Base-by-base conservation (phyloP, 352 stramenopile species). In the Globisporangium perplexum region DNA sequence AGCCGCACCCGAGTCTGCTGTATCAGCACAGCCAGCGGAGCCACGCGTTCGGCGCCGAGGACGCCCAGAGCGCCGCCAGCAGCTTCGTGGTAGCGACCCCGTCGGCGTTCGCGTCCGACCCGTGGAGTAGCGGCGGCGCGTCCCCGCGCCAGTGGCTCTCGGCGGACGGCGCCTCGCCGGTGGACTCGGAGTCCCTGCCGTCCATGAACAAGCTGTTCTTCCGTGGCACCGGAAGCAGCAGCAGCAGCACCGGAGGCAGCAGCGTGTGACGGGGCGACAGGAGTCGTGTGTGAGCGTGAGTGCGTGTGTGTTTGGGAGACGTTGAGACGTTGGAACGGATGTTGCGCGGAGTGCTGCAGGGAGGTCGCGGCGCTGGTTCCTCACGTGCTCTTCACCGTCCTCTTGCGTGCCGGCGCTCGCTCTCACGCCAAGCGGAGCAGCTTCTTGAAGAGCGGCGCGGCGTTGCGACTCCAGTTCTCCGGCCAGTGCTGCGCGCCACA, bases 391-490 rank as follows among this genome's bases (percentile, higher is more conserved):
- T n/a, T n/a, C n/a, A n/a, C n/a, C n/a, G n/a, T n/a, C n/a, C n/a
- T n/a, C n/a, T n/a, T n/a, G n/a, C n/a, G n/a, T n/a, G n/a, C n/a
- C n/a, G n/a, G n/a, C n/a, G 33, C 39, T 14, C n/a, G 3, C 39
- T 7, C 47, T 61, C 63, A 68, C 45, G 47, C 56, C 36, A 82
- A 58, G 12, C 42, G 48, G 7, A 90, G 69, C 24, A 75, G 66
- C 49, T 77, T 71, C 12, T 69, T 70, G 60, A 93, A 93, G 5
- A 88, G 53, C 7, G 82, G 78, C 4, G 70, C 68, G 3, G 79
- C 82, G 28, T 80, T 63, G 43, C 74, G 73, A 15, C 63, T 71
- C 82, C 82, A 93, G 62, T 89, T 87, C 53, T 89, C 74, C 2
- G 79, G 79, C 82, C 79, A 90, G 43, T 90, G 82, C 82, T 89